Percentiles rank a stretch among this genome's conserved stretches.
Conservation (phyloP, 495 filamentous ascomycete species). For the Penicillium pulvis region DNA sequence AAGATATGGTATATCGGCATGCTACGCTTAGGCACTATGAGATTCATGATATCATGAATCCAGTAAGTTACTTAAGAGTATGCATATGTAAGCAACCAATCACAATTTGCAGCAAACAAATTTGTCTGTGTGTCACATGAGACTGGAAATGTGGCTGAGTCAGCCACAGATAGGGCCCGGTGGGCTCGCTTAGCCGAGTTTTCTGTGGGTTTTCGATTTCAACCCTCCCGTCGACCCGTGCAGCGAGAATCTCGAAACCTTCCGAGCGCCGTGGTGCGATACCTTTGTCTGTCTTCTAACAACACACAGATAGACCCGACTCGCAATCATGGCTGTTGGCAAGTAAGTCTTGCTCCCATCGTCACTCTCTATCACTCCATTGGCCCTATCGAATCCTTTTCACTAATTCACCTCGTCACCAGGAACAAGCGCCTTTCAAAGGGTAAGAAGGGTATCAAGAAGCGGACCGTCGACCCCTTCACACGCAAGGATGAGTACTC, state of each 20-base stretch:
- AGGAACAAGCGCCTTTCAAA: slow-evolving; percentile 99
- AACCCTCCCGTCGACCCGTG: slow-evolving; percentile 40
- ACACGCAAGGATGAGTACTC: slow-evolving; percentile 98
- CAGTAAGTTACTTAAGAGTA: neutral
- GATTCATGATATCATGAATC: neutral
- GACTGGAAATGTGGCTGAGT: slow-evolving; percentile 10
- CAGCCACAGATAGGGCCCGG: slow-evolving; percentile 15
- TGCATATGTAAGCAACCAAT: neutral
- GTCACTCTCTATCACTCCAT: slow-evolving; percentile 10
- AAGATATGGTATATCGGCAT: no score
- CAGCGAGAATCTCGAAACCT: slow-evolving; percentile 41
- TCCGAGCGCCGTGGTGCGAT: slow-evolving; percentile 44
- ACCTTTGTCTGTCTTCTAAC: slow-evolving; percentile 47
- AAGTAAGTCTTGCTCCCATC: slow-evolving; percentile 60
- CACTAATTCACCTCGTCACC: slow-evolving; percentile 27
- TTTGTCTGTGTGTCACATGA: slow-evolving; percentile 35
- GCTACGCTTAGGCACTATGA: neutral
- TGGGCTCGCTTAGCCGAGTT: slow-evolving; percentile 54
- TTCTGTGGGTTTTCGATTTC: slow-evolving; percentile 52
- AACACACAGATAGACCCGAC: slow-evolving; percentile 45
- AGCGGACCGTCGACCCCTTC: slow-evolving; percentile 97
- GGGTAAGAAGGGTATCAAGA: slow-evolving; percentile 99
- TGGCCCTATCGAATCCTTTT: slow-evolving; percentile 4
- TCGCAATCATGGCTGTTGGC: slow-evolving; percentile 89
- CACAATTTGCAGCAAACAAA: neutral